Evolutionary conservation across 345 rosid genomes (phyloP).

Genomic region (Brassica rapa): DNA sequence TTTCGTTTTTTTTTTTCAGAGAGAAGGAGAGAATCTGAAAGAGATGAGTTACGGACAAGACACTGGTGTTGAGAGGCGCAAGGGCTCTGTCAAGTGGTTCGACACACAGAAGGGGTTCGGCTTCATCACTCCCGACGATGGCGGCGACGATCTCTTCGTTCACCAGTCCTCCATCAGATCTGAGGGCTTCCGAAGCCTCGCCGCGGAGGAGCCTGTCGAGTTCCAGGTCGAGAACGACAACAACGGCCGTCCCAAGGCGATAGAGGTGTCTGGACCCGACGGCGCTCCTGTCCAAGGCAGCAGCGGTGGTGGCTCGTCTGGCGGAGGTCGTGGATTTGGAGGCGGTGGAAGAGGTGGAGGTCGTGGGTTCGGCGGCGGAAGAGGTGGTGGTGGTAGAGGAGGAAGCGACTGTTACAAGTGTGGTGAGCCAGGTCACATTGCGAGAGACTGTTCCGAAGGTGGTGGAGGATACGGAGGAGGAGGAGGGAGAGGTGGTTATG

Average conservation of each 20-base stretch:
- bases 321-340: constrained; percentile 32
- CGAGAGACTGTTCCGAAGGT: constrained; percentile 34
- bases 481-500: constrained; percentile 9
- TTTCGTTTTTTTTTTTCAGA: too few species aligned
- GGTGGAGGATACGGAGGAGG: constrained; percentile 16
- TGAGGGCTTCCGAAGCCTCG: constrained; percentile 77
- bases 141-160: constrained; percentile 81
- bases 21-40: too few species aligned
- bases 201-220: constrained; percentile 66
- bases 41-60: constrained; percentile 25
- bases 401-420: constrained; percentile 39
- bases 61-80: background rate
- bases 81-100: constrained; percentile 77
- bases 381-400: constrained; percentile 16
- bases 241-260: constrained; percentile 69
- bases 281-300: constrained; percentile 36
- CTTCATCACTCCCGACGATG: constrained; percentile 82
- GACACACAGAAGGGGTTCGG: constrained; percentile 81
- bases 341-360: constrained; percentile 31
- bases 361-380: constrained; percentile 24
- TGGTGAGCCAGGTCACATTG: constrained; percentile 38
- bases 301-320: constrained; percentile 33
- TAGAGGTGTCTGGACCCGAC: constrained; percentile 74
- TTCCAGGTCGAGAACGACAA: constrained; percentile 47
- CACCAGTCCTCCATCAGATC: constrained; percentile 81